phyloP scores from a whole-genome alignment of 345 rosid genomes.

The Zanthoxylum bungeanum region DNA sequence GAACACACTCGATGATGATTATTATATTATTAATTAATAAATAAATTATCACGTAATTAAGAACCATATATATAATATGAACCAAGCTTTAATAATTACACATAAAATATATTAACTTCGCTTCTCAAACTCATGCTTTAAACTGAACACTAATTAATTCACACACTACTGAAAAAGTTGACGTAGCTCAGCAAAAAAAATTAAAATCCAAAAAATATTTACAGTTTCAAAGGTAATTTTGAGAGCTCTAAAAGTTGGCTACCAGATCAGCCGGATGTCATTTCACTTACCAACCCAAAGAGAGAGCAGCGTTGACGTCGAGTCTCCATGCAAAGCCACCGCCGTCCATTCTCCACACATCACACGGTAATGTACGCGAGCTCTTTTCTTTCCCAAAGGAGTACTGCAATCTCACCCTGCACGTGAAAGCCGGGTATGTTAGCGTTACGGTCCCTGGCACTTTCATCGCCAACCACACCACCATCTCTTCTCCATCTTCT shows the following conservation, averaged over 20 bases:
- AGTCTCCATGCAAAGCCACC: slow-evolving; percentile 91
- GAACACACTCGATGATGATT: neutral
- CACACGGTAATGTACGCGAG: slow-evolving; percentile 72
- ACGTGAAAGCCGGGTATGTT: slow-evolving; percentile 54
- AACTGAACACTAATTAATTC: neutral
- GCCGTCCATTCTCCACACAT: slow-evolving; percentile 73
- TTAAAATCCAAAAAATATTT: neutral
- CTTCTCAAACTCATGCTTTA: neutral
- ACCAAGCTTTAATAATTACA: neutral
- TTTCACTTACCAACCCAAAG: slow-evolving; percentile 40
- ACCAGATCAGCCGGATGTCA: neutral
- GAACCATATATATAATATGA: neutral
- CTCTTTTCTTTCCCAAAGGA: slow-evolving; percentile 46
- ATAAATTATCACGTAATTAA: neutral
- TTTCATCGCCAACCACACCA: slow-evolving; percentile 66
- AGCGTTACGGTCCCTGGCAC: slow-evolving; percentile 29
- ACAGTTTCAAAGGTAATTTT: neutral
- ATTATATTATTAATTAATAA: no score
- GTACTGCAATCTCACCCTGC: slow-evolving; percentile 69
- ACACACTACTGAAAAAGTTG: neutral
- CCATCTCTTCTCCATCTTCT: slow-evolving; percentile 29
- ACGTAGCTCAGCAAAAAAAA: neutral
- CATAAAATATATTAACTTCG: neutral
- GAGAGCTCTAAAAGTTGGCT: neutral
- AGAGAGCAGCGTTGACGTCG: slow-evolving; percentile 73